A percentile compares a stretch with the other conserved stretches of the same genome.
phyloP scores from a whole-genome alignment of 345 rosid species.

The Citrus trifoliata region DNA sequence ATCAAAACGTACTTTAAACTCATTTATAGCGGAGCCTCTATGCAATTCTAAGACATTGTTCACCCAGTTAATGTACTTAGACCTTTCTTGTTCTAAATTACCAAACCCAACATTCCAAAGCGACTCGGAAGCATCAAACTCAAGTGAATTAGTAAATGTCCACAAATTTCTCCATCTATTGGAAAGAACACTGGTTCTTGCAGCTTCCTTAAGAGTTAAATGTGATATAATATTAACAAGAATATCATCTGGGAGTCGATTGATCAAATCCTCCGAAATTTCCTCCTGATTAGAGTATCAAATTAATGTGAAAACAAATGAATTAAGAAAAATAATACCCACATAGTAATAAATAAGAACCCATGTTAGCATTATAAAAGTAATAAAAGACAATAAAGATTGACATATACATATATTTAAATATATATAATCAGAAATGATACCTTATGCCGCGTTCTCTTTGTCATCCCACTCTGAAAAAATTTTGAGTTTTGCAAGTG shows the following conservation, averaged over 20 bases:
- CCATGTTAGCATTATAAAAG: too few relatives aligned
- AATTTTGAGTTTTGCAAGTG: too few relatives aligned
- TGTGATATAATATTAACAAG: background rate
- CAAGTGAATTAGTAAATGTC: background rate
- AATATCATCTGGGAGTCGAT: background rate
- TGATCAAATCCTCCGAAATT: background rate
- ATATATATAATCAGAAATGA: too few relatives aligned
- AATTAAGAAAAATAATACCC: too few relatives aligned
- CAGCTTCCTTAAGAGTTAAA: background rate
- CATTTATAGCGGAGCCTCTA: background rate
- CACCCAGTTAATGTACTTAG: background rate
- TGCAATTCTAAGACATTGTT: background rate
- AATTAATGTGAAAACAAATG: too few relatives aligned
- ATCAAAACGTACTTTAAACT: slow-evolving; percentile 4
- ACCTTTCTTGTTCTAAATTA: background rate
- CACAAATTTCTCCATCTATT: slow-evolving; percentile 9
- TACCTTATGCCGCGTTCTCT: too few relatives aligned
- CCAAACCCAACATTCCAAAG: too few relatives aligned
- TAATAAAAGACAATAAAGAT: too few relatives aligned
- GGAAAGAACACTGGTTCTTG: background rate
- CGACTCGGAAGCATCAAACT: background rate
- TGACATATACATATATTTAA: too few relatives aligned
- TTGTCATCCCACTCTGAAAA: too few relatives aligned
- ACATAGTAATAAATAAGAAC: too few relatives aligned
- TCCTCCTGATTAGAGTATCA: background rate